Conservation (phyloP, 106 monocot genomes). For the Triglochin maritima region DNA sequence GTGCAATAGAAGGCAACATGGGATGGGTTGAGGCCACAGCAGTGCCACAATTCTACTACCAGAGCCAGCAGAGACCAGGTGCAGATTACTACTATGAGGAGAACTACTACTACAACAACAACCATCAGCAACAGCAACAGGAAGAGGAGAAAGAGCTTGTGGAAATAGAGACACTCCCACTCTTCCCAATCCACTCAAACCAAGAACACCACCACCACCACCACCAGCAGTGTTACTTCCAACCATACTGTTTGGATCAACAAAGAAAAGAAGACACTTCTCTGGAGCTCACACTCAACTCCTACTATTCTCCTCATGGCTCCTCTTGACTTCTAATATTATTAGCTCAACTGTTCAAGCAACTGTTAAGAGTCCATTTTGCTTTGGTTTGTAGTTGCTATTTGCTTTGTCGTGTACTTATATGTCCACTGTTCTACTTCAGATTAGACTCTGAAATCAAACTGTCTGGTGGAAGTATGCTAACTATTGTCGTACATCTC, state of each 20-base stretch:
- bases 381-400: not conserved
- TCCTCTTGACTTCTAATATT: conserved; percentile 7
- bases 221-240: not conserved
- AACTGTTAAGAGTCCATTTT: too few relatives aligned
- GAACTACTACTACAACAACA: conserved; percentile 14
- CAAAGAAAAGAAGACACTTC: conserved; percentile 17
- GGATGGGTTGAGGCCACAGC: conserved; percentile 24
- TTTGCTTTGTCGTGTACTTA: not conserved
- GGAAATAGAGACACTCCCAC: conserved; percentile 74
- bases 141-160: conserved; percentile 9
- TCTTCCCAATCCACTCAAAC: conserved; percentile 47
- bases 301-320: conserved; percentile 39
- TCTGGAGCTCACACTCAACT: conserved; percentile 84
- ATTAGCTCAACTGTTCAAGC: not conserved
- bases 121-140: not conserved
- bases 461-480: conserved; percentile 1
- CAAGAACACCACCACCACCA: conserved; percentile 6
- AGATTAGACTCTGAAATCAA: not conserved
- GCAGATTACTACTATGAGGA: conserved; percentile 8
- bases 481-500: conserved; percentile 1
- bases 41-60: conserved; percentile 21
- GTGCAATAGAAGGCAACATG: conserved; percentile 6
- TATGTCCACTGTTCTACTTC: not conserved
- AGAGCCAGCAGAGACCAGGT: not conserved
- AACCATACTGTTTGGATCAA: not conserved